Percentiles rank a stretch among this genome's conserved stretches.
Evolutionary conservation across 805 yeast species (phyloP).

Genomic region (Naumovozyma castellii): DNA sequence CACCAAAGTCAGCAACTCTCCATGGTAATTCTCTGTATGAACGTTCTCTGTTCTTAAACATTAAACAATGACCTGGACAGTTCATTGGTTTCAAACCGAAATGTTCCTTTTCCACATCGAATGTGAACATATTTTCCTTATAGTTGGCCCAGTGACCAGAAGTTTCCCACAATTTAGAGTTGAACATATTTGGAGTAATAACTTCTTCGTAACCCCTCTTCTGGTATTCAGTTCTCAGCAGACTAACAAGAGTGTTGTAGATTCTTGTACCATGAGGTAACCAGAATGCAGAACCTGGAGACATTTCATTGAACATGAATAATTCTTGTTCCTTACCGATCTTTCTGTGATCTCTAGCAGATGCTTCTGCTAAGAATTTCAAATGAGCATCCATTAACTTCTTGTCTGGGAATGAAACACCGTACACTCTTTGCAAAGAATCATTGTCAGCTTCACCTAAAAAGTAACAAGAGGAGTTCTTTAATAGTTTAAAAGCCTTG

Average conservation of each 20-base stretch:
- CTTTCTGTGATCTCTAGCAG: slow-evolving; percentile 90
- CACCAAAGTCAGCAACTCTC: slow-evolving; percentile 98
- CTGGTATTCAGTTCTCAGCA: slow-evolving; percentile 76
- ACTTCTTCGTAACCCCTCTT: slow-evolving; percentile 96
- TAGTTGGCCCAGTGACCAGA: slow-evolving; percentile 99
- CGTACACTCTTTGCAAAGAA: slow-evolving; percentile 93
- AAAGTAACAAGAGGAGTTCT: slow-evolving; percentile 94
- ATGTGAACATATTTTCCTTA: slow-evolving; percentile 93
- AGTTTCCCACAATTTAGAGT: slow-evolving; percentile 94
- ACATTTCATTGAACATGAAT: slow-evolving; percentile 89
- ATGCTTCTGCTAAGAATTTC: slow-evolving; percentile 92
- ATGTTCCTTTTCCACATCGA: slow-evolving; percentile 92
- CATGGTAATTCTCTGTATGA: slow-evolving; percentile 95
- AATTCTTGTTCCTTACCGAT: slow-evolving; percentile 95
- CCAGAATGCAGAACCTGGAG: slow-evolving; percentile 98
- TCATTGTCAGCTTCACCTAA: slow-evolving; percentile 88
- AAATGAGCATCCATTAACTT: slow-evolving; percentile 89
- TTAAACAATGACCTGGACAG: slow-evolving; percentile 87
- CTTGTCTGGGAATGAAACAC: slow-evolving; percentile 98
- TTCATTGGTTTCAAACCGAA: slow-evolving; percentile 93
- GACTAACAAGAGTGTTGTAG: slow-evolving; percentile 74
- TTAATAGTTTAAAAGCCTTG: slow-evolving; percentile 86
- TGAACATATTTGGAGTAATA: slow-evolving; percentile 97
- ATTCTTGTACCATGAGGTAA: slow-evolving; percentile 98
- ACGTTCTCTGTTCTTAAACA: slow-evolving; percentile 87